These are phyloP conservation scores for Pseudogymnoascus sp. DNA, from an alignment of 2,329 filamentous ascomycete genomes.

Conservation along the genomic window DNA sequence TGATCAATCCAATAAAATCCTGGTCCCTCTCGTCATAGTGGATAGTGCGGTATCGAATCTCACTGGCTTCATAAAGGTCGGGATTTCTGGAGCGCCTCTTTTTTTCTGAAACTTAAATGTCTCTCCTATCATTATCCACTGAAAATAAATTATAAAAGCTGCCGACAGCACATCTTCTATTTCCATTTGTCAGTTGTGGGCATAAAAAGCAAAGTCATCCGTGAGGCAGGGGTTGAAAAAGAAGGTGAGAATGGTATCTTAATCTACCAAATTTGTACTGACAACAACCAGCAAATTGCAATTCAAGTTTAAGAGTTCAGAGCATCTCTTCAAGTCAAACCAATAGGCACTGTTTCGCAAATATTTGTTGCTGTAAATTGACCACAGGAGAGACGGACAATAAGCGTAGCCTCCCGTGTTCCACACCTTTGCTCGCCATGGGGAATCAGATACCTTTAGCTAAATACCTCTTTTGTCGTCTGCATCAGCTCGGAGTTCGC, in stretches of 20 bases:
- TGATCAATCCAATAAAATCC: background rate
- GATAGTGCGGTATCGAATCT: background rate
- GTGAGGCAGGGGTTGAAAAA: background rate
- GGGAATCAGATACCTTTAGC: constrained; percentile 17
- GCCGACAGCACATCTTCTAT: background rate
- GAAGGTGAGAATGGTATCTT: background rate
- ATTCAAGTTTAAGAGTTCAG: background rate
- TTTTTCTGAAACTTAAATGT: background rate
- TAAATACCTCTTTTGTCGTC: constrained; percentile 32
- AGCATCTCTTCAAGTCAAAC: background rate
- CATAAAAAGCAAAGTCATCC: background rate
- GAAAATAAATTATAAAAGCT: background rate
- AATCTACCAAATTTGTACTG: background rate
- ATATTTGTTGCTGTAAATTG: background rate
- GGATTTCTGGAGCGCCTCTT: background rate
- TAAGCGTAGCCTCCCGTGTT: background rate
- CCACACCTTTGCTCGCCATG: background rate
- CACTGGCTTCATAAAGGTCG: background rate
- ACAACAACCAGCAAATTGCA: background rate
- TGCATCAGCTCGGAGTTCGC: constrained; percentile 35
- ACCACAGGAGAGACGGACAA: background rate
- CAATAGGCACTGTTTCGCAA: background rate
- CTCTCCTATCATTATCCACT: background rate
- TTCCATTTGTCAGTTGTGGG: background rate
- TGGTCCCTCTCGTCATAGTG: background rate